Evolutionary conservation across 2,329 filamentous ascomycete species (phyloP).

Genomic region (Ascochyta lentis): DNA sequence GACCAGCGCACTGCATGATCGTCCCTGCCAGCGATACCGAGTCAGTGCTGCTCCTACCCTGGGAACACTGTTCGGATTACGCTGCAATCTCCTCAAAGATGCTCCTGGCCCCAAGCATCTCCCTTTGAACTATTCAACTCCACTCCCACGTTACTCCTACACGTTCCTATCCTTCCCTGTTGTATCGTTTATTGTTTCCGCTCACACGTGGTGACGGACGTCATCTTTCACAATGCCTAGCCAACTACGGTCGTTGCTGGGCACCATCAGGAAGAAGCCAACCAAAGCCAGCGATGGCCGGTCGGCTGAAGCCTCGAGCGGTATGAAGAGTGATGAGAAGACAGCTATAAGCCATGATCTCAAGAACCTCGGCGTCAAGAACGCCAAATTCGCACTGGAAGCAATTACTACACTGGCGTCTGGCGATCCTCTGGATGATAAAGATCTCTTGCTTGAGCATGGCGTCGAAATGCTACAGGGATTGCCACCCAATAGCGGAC

Average conservation of each 20-base stretch:
- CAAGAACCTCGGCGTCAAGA: conserved; percentile 60
- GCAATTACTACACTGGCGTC: conserved; percentile 68
- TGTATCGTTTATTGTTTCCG: not conserved
- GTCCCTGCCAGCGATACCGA: conserved; percentile 20
- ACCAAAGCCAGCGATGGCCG: conserved; percentile 57
- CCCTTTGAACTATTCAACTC: not conserved
- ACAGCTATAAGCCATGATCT: conserved; percentile 58
- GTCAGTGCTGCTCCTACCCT: conserved; percentile 2
- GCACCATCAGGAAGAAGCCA: conserved; percentile 56
- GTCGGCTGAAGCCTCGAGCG: conserved; percentile 40
- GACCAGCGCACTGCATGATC: conserved; percentile 22
- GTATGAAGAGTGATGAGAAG: conserved; percentile 31
- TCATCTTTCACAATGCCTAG: conserved; percentile 32
- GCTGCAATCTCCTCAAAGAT: conserved; percentile 6
- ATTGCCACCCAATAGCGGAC: conserved; percentile 58
- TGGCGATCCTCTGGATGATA: conserved; percentile 71
- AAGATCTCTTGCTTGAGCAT: conserved; percentile 52
- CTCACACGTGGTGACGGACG: conserved; percentile 4
- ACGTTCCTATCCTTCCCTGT: not conserved
- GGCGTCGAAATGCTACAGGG: conserved; percentile 61
- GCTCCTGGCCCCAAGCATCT: not conserved
- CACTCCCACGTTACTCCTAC: not conserved
- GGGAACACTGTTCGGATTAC: not conserved
- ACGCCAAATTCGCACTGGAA: conserved; percentile 56
- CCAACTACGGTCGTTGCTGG: conserved; percentile 53